phyloP scores from a whole-genome alignment of 2,329 filamentous ascomycete genomes.

The Fusarium circinatum region DNA sequence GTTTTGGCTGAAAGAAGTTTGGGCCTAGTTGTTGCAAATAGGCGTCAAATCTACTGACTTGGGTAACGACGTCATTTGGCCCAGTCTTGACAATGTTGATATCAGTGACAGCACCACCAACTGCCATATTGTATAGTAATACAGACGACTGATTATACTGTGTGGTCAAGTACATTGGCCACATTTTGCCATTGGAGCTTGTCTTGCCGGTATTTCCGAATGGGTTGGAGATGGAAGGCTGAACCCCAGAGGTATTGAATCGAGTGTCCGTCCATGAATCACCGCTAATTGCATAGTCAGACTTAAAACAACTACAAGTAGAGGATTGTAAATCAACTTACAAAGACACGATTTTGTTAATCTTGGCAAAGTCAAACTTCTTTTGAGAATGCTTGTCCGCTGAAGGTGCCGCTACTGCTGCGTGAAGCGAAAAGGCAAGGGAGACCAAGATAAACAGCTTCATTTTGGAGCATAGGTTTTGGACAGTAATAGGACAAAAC shows the following conservation, averaged over 20 bases:
- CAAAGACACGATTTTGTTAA: background rate
- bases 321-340: background rate
- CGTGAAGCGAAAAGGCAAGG: background rate
- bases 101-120: constrained; percentile 16
- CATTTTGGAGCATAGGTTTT: background rate
- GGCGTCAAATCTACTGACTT: background rate
- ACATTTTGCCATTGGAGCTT: constrained; percentile 21
- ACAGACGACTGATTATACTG: constrained; percentile 5
- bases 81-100: constrained; percentile 8
- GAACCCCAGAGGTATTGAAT: background rate
- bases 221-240: background rate
- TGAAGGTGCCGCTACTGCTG: background rate
- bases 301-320: rapidly evolving
- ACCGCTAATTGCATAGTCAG: background rate
- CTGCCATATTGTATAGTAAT: constrained; percentile 11
- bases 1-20: background rate
- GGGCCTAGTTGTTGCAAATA: background rate
- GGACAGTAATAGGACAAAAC: no score
- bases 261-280: constrained; percentile 23
- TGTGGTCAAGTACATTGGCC: constrained; percentile 8
- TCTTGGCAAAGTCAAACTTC: background rate
- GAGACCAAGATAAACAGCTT: background rate
- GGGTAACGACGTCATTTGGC: background rate
- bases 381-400: background rate
- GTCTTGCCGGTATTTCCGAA: constrained; percentile 13